phyloP scores from a whole-genome alignment of 2,329 filamentous ascomycete species.

The Ceratocystis alfenasii region DNA sequence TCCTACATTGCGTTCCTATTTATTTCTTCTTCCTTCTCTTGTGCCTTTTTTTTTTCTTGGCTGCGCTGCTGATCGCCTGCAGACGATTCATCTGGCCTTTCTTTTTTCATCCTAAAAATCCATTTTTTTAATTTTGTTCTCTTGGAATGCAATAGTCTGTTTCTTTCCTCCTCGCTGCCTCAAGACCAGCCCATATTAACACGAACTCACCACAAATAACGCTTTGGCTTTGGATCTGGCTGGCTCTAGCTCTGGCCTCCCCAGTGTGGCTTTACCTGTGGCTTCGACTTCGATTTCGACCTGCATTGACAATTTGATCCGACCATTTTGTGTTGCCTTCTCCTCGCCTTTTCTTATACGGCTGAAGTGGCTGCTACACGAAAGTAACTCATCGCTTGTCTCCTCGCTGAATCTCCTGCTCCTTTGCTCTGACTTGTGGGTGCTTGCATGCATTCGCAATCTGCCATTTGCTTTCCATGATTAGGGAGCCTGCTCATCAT shows the following conservation, averaged over 20 bases:
- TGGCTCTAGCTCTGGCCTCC: background rate
- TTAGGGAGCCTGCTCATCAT: slow-evolving; percentile 19
- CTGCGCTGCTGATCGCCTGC: slow-evolving; percentile 1
- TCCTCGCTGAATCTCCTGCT: slow-evolving; percentile 8
- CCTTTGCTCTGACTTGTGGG: slow-evolving; percentile 15
- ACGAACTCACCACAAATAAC: background rate
- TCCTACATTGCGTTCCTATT: background rate
- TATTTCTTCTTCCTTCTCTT: background rate
- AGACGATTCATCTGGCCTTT: slow-evolving; percentile 1
- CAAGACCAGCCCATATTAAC: background rate
- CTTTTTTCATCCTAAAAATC: slow-evolving; percentile 5
- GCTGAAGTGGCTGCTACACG: background rate
- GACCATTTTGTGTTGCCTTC: slow-evolving; percentile 13
- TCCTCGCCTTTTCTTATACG: background rate
- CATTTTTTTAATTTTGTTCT: slow-evolving; percentile 13
- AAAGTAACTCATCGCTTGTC: slow-evolving; percentile 1
- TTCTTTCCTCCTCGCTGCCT: slow-evolving; percentile 11
- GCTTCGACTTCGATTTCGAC: background rate
- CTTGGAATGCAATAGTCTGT: slow-evolving; percentile 19
- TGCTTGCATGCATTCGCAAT: slow-evolving; percentile 26
- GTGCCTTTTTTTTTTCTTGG: background rate
- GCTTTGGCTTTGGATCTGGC: background rate
- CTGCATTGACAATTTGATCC: background rate
- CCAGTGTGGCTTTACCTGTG: too few relatives aligned
- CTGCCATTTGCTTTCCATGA: slow-evolving; percentile 26